Base-by-base conservation (phyloP, 2,329 filamentous ascomycete genomes). In the Ophiostoma triangulosporum region DNA sequence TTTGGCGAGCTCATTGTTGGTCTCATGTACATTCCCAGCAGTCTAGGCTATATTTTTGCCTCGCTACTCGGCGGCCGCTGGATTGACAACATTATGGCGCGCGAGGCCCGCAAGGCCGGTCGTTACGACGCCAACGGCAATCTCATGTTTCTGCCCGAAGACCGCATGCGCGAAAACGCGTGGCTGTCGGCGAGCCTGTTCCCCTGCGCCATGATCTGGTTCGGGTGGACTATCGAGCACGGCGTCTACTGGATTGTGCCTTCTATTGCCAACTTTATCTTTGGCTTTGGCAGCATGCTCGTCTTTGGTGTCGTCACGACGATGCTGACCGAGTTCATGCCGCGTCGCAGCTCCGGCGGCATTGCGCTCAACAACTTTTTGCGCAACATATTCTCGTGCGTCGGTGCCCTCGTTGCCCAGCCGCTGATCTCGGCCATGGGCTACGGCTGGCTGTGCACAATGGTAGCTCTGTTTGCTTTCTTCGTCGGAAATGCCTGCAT, bases 241-340 rank as follows among this genome's bases (percentile, higher is more conserved):
- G 85, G 81, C 1, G 68, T 86, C 3, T 73, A 78, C 55, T 86
- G 82, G 78, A 66, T 80, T 12, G 80, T 79, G 27, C 73, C 77
- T 54, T 73, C 77, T 59, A 71, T 85, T 36, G 80, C 81, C 24
- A 81, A 83, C 40, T 85, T 88, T 65, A 77, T 83, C 64, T 93
- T 91, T 61, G 88, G 88, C 15, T 60, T 86, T 3, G 83, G 84
- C 2, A 83, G 77, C 31, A 93, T 94, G 88, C 73, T 93, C 4
- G 81, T 89, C 29, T 89, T 87, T 67, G 76, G 79, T 49, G 76
- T 80, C 60, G 74, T 79, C 0, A 89, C 86, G 0, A 93, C 88
- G 0, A 89, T 93, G 84, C 71, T 93, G 59, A 91, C 87, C 0
- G 87, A 93, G 63, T 89, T 91, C 63, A 83, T 91, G 73, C 85